Evolutionary conservation across 2,329 filamentous ascomycete genomes (phyloP), one percentile per base, ranked within the genome.

Genomic region (Sclerotinia sclerotiorum): DNA sequence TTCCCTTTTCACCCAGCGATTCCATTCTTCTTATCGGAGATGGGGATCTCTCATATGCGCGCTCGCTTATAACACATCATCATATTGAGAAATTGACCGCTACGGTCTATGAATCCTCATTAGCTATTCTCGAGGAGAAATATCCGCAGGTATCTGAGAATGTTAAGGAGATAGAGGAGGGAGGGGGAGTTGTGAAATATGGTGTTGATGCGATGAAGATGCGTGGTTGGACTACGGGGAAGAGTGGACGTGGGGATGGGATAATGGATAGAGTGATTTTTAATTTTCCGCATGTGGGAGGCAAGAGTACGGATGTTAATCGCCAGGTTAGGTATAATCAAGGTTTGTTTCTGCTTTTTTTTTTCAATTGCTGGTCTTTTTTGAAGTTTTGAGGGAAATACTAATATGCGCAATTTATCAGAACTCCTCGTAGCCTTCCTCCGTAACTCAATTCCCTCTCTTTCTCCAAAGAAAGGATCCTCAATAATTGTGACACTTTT

Each of bases 251-350:
- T 46, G 71, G 67, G 27, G 73, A 68, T 74, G 79, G 80, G 4
- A 79, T 82, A 5, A 94, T 90, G 84, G 89, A 97, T 78, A 85
- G 88, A 68, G 89, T 98, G 71, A 84, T 94, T 73, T 99, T 98
- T 87, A 97, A 97, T 83, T 99, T 99, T 79, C 95, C 95, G 48
- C 95, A 99, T 81, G 91, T 96, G 4, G 95, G 95, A 72, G 95
- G 95, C 57, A 89, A 96, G 75, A 91, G 88, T 72, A 98, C 90
- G 74, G 94, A 98, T 81, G 90, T 97, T 68, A 97, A 97, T 81
- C 85, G 95, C 48, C 95, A 99, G 80, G 93, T 97, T 19, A 88
- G 95, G 68, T 88, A 92, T 78, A 98, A 99, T 81, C 94, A 97
- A 80, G 80, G 79, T 79, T 70, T 35, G 46, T 58, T 60, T 69